phyloP scores from a whole-genome alignment of 306 rosid genomes.

The Arachis stenosperma region DNA sequence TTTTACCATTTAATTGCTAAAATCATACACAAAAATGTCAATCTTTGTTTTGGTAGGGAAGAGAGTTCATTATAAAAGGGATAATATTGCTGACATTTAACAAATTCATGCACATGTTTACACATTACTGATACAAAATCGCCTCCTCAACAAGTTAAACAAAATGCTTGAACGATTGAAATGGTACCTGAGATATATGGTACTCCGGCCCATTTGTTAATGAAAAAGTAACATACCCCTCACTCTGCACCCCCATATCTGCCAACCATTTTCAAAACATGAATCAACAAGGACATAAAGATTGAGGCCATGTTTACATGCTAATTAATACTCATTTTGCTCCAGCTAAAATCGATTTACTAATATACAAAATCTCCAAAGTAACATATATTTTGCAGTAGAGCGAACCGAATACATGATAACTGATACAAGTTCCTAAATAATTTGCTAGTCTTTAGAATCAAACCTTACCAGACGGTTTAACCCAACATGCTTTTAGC shows the following conservation, averaged over 20 bases:
- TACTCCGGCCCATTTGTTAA: constrained; percentile 95
- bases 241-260: constrained; percentile 75
- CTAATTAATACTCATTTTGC: not conserved
- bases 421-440: not conserved
- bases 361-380: too few relatives aligned
- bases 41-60: not conserved
- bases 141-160: constrained; percentile 31
- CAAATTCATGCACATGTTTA: not conserved
- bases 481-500: constrained; percentile 84
- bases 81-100: not conserved
- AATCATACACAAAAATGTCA: not conserved
- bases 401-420: too few relatives aligned
- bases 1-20: constrained; percentile 2
- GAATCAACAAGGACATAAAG: constrained; percentile 19
- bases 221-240: constrained; percentile 83
- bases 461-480: constrained; percentile 61
- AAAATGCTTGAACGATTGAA: constrained; percentile 15
- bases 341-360: too few relatives aligned
- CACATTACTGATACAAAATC: constrained; percentile 1
- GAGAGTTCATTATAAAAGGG: not conserved
- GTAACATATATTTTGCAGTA: too few relatives aligned
- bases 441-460: constrained; percentile 20
- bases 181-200: constrained; percentile 84
- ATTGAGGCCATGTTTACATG: not conserved
- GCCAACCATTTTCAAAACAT: constrained; percentile 39